Evolutionary conservation across 2,329 filamentous ascomycete genomes (phyloP).

Genomic region (Aspergillus tamarii): DNA sequence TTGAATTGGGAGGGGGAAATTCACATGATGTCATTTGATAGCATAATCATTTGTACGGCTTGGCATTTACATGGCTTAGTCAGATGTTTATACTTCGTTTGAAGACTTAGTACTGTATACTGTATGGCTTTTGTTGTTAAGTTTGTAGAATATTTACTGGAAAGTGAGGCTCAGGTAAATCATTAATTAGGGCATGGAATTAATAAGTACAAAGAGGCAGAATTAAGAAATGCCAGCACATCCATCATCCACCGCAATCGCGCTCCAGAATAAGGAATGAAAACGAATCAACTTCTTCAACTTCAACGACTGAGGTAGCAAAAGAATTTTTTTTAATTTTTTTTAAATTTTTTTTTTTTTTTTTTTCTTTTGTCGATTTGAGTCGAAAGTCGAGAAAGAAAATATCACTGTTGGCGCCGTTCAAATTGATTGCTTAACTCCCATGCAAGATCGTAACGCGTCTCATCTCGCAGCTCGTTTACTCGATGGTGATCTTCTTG

Average conservation of each 20-base stretch:
- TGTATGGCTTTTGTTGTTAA: neutral
- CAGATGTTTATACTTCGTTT: neutral
- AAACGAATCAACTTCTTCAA: neutral
- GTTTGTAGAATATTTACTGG: neutral
- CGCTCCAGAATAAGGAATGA: neutral
- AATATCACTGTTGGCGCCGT: neutral
- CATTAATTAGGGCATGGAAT: neutral
- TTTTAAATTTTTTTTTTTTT: neutral
- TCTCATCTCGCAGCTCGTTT: slow-evolving; percentile 24
- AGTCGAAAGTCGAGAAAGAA: too few relatives aligned
- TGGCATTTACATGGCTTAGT: neutral
- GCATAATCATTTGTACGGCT: neutral
- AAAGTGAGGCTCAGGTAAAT: too few relatives aligned
- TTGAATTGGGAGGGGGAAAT: too few relatives aligned
- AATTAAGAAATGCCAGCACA: slow-evolving; percentile 8
- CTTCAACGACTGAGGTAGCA: neutral
- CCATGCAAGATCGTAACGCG: neutral
- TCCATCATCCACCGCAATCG: neutral
- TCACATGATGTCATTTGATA: neutral
- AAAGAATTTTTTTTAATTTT: neutral
- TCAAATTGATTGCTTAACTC: neutral
- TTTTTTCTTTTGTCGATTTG: neutral
- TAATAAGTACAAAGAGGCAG: neutral
- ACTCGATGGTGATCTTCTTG: slow-evolving; percentile 61
- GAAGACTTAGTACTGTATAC: too few relatives aligned